A percentile compares a stretch with the other conserved stretches of the same genome.
Conservation (phyloP, 768 basidiomycete species). For the Lentinula sp. region DNA sequence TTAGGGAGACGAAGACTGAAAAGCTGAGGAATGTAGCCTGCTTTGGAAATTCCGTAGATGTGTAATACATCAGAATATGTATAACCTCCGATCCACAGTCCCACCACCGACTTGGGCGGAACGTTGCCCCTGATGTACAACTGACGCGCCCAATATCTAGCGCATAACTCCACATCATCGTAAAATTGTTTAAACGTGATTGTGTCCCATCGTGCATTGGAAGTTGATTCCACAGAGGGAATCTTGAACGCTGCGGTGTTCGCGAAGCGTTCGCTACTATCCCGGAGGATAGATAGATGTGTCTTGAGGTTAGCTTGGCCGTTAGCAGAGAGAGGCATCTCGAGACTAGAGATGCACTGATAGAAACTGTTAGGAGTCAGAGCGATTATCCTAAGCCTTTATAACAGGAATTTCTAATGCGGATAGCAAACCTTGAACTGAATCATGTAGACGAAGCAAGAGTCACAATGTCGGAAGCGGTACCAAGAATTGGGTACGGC, state of each 20-base stretch:
- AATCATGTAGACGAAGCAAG: not conserved
- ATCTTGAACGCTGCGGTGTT: slow-evolving; percentile 53
- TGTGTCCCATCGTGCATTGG: slow-evolving; percentile 45
- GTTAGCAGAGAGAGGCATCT: not conserved
- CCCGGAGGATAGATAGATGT: slow-evolving; percentile 61
- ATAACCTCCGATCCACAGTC: slow-evolving; percentile 72
- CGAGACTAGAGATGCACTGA: not conserved
- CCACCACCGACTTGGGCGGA: slow-evolving; percentile 53
- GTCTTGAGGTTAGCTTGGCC: slow-evolving; percentile 12
- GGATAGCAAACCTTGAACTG: not conserved
- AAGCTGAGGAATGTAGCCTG: slow-evolving; percentile 72
- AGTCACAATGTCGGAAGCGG: slow-evolving; percentile 4
- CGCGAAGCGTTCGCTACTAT: slow-evolving; percentile 44
- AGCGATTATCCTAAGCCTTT: not conserved
- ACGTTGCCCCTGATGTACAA: slow-evolving; percentile 38
- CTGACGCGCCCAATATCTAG: slow-evolving; percentile 54
- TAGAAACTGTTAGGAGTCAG: not conserved
- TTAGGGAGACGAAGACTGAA: slow-evolving; percentile 79
- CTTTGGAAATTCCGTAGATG: slow-evolving; percentile 70
- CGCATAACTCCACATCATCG: slow-evolving; percentile 59
- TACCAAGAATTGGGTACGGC: not conserved
- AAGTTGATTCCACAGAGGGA: slow-evolving; percentile 40
- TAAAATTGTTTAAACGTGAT: slow-evolving; percentile 64
- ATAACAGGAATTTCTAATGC: not conserved
- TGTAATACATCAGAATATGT: slow-evolving; percentile 66